Evolutionary conservation across 2,329 filamentous ascomycete genomes (phyloP).

Genomic region (Cladosporium austrohemisphaericum): DNA sequence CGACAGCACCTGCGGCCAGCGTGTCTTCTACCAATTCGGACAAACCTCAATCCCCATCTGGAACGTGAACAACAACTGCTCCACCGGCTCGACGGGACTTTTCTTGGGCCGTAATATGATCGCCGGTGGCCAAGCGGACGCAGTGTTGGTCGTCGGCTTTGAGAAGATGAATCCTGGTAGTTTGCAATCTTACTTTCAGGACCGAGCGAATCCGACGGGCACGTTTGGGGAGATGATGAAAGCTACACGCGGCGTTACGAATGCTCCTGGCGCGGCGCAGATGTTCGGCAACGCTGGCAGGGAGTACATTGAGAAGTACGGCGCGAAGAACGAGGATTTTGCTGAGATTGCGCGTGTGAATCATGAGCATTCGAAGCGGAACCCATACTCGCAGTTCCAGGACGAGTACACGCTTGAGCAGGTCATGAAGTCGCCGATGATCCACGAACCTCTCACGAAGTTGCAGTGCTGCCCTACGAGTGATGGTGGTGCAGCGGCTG

Average conservation of each 20-base stretch:
- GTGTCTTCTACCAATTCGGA: conserved; percentile 98
- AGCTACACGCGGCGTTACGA: conserved; percentile 73
- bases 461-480: conserved; percentile 98
- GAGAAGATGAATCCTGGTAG: conserved; percentile 98
- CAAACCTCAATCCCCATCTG: conserved; percentile 95
- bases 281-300: conserved; percentile 91
- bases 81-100: conserved; percentile 87
- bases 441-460: conserved; percentile 86
- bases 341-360: conserved; percentile 92
- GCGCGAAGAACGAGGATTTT: conserved; percentile 80
- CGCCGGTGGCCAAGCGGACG: conserved; percentile 75
- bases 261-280: conserved; percentile 82
- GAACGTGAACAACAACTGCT: conserved; percentile 99
- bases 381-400: conserved; percentile 97
- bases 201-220: conserved; percentile 74
- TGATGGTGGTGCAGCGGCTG: conserved; percentile 82
- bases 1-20: conserved; percentile 89
- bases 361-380: conserved; percentile 84
- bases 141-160: conserved; percentile 87
- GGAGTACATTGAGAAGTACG: conserved; percentile 96
- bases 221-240: conserved; percentile 75
- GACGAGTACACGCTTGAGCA: conserved; percentile 86
- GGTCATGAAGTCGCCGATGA: conserved; percentile 69
- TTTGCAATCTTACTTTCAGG: conserved; percentile 77
- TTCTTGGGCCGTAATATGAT: conserved; percentile 79